A percentile compares a stretch with the other conserved stretches of the same genome.
phyloP scores from a whole-genome alignment of 2,329 filamentous ascomycete species.

The Clonostachys rosea region DNA sequence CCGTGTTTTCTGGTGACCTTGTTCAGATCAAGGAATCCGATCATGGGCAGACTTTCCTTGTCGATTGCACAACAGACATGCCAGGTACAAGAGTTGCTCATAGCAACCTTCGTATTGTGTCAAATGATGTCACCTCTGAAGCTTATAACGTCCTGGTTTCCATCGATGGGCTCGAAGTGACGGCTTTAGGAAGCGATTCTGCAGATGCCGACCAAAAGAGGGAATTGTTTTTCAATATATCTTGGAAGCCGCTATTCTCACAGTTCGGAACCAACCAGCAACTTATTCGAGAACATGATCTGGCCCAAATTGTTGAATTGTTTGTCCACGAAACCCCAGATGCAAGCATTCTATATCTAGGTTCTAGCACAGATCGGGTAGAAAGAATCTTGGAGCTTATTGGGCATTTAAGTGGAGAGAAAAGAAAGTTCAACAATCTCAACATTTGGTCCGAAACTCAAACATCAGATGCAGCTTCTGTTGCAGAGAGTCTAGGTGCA shows the following conservation, averaged over 20 bases:
- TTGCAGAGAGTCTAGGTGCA: not conserved
- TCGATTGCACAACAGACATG: slow-evolving; percentile 12
- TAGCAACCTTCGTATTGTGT: slow-evolving; percentile 13
- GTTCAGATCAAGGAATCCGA: not conserved
- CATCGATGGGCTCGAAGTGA: slow-evolving; percentile 12
- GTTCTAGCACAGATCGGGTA: not conserved
- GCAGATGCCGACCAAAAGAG: slow-evolving; percentile 10
- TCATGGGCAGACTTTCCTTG: slow-evolving; percentile 7
- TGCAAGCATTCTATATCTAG: not conserved
- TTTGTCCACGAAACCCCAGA: not conserved
- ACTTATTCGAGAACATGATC: not conserved
- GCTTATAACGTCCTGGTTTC: slow-evolving; percentile 12
- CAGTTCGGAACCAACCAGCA: not conserved
- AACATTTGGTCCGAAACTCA: not conserved
- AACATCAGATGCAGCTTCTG: not conserved
- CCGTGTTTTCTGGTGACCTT: slow-evolving; percentile 9
- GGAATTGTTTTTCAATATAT: slow-evolving; percentile 13
- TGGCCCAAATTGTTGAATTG: not conserved
- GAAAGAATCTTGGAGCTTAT: not conserved
- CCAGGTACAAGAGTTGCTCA: slow-evolving; percentile 14
- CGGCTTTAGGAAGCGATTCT: slow-evolving; percentile 11
- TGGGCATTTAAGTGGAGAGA: not conserved
- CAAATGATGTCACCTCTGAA: not conserved
- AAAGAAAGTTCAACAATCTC: not conserved
- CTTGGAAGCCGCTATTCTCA: not conserved